Evolutionary conservation across 768 basidiomycete species (phyloP).

Genomic region (Russula earlei): DNA sequence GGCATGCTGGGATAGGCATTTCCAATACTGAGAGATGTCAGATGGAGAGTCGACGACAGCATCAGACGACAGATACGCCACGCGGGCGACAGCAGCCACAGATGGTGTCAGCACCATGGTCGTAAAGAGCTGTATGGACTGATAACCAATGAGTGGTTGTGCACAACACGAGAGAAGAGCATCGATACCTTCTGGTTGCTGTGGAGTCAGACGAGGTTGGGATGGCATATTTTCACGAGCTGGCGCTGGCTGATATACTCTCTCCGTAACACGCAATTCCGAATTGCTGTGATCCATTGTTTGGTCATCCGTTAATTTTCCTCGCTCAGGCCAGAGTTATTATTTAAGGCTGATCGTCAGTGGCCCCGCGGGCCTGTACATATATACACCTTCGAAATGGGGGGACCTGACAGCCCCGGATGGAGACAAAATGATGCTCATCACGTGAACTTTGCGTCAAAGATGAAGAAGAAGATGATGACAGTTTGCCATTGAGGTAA

Average conservation of each 20-base stretch:
- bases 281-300: slow-evolving; percentile 5
- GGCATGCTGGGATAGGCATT: slow-evolving; percentile 26
- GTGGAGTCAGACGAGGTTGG: background rate
- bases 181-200: background rate
- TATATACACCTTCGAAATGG: too few species aligned
- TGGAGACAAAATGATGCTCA: too few species aligned
- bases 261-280: background rate
- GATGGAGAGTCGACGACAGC: slow-evolving; percentile 44
- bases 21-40: slow-evolving; percentile 35
- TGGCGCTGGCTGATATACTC: background rate
- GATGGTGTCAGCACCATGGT: slow-evolving; percentile 20
- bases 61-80: slow-evolving; percentile 66
- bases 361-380: too few species aligned
- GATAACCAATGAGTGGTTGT: background rate
- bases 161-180: background rate
- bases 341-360: too few species aligned
- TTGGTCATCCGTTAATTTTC: background rate
- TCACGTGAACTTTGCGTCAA: too few species aligned
- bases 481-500: too few species aligned
- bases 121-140: background rate
- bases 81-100: slow-evolving; percentile 44
- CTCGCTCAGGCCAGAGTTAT: too few species aligned
- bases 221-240: background rate
- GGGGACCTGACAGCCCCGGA: too few species aligned
- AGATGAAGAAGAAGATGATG: too few species aligned